Conservation (phyloP, 2,329 filamentous ascomycete genomes). For the Botrytis tulipae region DNA sequence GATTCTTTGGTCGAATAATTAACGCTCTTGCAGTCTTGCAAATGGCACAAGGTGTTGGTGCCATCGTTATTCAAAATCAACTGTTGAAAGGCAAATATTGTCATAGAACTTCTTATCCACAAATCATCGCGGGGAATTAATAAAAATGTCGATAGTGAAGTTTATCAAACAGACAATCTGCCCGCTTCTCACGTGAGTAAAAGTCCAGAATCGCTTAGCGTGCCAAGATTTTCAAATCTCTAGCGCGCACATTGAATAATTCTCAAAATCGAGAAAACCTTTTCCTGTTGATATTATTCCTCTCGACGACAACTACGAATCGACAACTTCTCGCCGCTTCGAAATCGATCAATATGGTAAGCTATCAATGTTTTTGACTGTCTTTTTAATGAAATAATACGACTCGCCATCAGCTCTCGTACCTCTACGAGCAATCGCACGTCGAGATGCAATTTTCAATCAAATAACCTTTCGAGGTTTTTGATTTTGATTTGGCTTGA, state of each 20-base stretch:
- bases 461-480: constrained; percentile 36
- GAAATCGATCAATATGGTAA: constrained; percentile 61
- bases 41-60: constrained; percentile 70
- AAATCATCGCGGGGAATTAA: constrained; percentile 13
- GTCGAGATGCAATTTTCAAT: constrained; percentile 39
- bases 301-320: constrained; percentile 22
- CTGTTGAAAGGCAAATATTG: background rate
- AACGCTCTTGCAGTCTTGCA: constrained; percentile 78
- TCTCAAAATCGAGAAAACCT: constrained; percentile 26
- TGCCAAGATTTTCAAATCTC: constrained; percentile 32
- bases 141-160: constrained; percentile 21
- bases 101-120: background rate
- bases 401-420: constrained; percentile 39
- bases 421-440: constrained; percentile 42
- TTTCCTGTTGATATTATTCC: constrained; percentile 31
- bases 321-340: constrained; percentile 37
- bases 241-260: constrained; percentile 25
- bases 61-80: constrained; percentile 49
- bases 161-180: constrained; percentile 23
- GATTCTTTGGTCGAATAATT: constrained; percentile 91
- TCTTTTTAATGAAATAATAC: constrained; percentile 33
- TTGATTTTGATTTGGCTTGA: constrained; percentile 66
- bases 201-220: background rate
- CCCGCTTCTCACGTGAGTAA: background rate
- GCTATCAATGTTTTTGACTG: constrained; percentile 43